Evolutionary conservation across 257 asterid genomes (phyloP), one percentile per base, ranked within the genome.

Genomic region (Eustoma russellianum): DNA sequence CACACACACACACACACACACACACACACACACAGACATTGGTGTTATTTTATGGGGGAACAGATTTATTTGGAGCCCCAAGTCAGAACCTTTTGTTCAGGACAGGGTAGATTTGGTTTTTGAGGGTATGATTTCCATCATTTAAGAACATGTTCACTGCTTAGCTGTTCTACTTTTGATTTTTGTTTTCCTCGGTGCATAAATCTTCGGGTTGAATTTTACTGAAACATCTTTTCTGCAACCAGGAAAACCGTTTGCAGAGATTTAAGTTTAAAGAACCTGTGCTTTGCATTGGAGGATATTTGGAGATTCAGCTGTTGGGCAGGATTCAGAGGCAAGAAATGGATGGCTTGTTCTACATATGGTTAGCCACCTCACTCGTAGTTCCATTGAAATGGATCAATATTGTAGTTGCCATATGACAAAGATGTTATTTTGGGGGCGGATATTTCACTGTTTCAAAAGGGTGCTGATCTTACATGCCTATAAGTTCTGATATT

Each of bases 241-340:
- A 63, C 60, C 83, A 91, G 98, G 89, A 80, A 56, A 80, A 83
- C 48, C 19, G 69, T 28, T 64, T 83, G 93, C 96, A 86, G 80
- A 64, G 75, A 28, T 90, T 83, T 77, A 69, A 81, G 79, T 78
- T 90, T 64, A 83, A 87, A n/a, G 79, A 83, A 63, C 94, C 85
- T 2, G 85, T 77, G 51, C 82, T 85, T 56, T 89, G 94, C 62
- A 41, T 83, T 7, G 89, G 85, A 33, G 92, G 97, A 70, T 88
- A 55, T 70, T 52, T 88, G 71, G 87, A 70, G 81, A 72, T 89
- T 52, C 95, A 85, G 74, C 65, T 89, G 62, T 34, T 70, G 76
- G 87, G 92, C 13, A 69, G 86, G 67, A 85, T 79, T 56, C 94
- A 88, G 72, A 83, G 64, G 63, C 79, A 80, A 57, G 82, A 83